phyloP scores from a whole-genome alignment of 2,329 filamentous ascomycete genomes.

The Biscogniauxia mediterranea region DNA sequence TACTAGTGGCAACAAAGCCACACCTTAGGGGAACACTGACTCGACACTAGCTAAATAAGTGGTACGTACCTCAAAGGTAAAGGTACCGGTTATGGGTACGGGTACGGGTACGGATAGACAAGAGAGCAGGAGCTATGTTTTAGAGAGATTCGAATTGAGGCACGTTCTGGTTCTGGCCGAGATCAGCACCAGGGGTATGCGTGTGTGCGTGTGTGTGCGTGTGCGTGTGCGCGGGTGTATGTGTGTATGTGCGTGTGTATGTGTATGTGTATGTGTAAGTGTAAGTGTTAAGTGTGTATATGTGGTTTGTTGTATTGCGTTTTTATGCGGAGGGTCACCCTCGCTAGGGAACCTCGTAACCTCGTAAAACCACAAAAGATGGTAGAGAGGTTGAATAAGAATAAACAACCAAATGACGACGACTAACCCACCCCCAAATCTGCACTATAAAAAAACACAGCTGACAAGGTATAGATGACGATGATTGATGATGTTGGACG shows the following conservation, averaged over 20 bases:
- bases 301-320: too few relatives aligned
- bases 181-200: conserved; percentile 21
- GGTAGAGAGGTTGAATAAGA: neutral
- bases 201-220: neutral
- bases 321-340: neutral
- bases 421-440: neutral
- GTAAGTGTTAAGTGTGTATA: neutral
- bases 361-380: neutral
- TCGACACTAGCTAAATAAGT: conserved; percentile 26
- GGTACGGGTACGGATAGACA: neutral
- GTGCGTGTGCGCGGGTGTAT: neutral
- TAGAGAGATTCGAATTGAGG: conserved; percentile 4
- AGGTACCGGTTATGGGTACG: too few relatives aligned
- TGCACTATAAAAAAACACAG: neutral
- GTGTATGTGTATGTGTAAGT: neutral
- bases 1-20: conserved; percentile 34
- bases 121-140: neutral
- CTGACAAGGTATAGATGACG: neutral
- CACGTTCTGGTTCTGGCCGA: conserved; percentile 12
- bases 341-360: neutral
- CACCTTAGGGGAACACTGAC: conserved; percentile 26
- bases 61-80: neutral
- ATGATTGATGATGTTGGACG: neutral
- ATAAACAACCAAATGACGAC: neutral
- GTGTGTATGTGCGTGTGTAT: neutral